Evolutionary conservation across 805 yeast species (phyloP).

Genomic region (Saccharomycopsis sp.): DNA sequence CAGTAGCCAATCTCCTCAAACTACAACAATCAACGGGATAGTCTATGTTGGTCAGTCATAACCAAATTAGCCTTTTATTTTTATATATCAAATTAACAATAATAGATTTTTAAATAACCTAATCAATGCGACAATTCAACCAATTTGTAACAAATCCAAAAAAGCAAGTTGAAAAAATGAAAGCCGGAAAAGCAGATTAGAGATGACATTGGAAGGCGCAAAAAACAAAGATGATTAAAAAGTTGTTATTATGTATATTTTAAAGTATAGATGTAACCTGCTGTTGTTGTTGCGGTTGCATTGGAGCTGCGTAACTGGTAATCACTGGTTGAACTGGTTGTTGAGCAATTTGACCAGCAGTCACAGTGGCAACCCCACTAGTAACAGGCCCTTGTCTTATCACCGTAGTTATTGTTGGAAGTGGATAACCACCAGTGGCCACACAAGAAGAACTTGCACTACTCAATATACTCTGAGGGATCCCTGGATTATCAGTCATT

Average conservation of each 20-base stretch:
- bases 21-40: too few relatives aligned
- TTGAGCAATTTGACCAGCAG: background rate
- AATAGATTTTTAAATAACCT: too few relatives aligned
- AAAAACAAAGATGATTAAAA: too few relatives aligned
- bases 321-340: slow-evolving; percentile 7
- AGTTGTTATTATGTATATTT: background rate
- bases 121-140: too few relatives aligned
- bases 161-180: too few relatives aligned
- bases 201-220: too few relatives aligned
- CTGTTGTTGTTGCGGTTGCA: background rate
- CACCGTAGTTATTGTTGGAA: background rate
- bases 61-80: too few relatives aligned
- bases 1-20: too few relatives aligned
- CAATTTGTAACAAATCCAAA: too few relatives aligned
- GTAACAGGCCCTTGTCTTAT: background rate
- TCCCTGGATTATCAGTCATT: slow-evolving; percentile 12
- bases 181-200: too few relatives aligned
- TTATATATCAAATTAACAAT: too few relatives aligned
- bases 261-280: background rate
- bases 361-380: slow-evolving; percentile 3
- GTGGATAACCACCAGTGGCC: slow-evolving; percentile 9
- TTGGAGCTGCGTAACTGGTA: background rate
- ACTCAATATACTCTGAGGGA: background rate
- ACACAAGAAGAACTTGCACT: slow-evolving; percentile 13
- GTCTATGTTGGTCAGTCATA: too few relatives aligned